Evolutionary conservation across 1,284 basidiomycete genomes (phyloP), one percentile per base, ranked within the genome.

Genomic region (Ganoderma boninense): DNA sequence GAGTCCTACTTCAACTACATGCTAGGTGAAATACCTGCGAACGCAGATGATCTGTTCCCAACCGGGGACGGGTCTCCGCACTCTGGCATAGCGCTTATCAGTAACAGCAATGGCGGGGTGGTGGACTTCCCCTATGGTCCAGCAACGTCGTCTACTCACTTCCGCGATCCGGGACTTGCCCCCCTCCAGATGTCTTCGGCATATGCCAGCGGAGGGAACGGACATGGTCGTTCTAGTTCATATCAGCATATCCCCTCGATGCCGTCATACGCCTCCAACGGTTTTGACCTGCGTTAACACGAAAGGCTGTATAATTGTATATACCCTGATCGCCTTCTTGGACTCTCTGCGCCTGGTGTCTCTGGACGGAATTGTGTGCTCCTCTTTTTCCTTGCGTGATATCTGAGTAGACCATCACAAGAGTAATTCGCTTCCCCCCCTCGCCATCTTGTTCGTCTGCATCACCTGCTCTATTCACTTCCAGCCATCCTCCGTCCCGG

Each of bases 1-100:
- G 67, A 69, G 11, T 57, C 42, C 4, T 74, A 74, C 66, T 72
- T 65, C 49, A 5, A 70, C 10, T 72, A 72, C 49, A 74, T 74
- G 60, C 16, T 69, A 26, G 20, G 32, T 46, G 69, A 74, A 63
- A 64, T 72, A 13, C 43, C 60, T 49, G 64, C 56, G 44, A 46
- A 44, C 14, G 49, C 46, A 20, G 67, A 69, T 23, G 60, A 23
- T 29, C 38, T 66, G 59, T 70, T 74, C 70, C 57, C 70, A 16
- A 32, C 26, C 7, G 40, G 26, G 23, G 60, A 43, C 26, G 60
- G 60, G 6, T 66, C 68, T 18, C 56, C 67, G 8, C 52, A 68
- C 2, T 13, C 68, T 8, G 57, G 52, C 35, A 35, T 42, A 16
- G 67, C 62, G 1, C 65, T 69, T 56, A 61, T 64, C 42, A 54